phyloP scores from a whole-genome alignment of 1,284 basidiomycete genomes.

The Rhodotorula glutinis region DNA sequence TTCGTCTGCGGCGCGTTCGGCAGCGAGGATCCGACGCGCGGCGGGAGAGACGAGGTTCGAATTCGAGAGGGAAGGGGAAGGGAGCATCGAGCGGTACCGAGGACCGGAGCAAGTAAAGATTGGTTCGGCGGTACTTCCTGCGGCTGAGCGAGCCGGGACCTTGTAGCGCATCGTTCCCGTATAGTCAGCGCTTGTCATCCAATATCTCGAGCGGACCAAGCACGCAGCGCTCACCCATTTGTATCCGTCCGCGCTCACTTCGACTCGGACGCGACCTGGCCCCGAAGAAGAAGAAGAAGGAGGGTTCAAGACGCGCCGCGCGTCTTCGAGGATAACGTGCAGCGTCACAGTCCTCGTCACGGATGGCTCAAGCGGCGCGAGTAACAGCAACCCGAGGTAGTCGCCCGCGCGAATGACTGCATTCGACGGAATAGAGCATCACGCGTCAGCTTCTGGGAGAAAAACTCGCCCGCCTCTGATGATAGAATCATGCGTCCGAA shows the following conservation, averaged over 20 bases:
- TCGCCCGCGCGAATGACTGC: conserved; percentile 40
- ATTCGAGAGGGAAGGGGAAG: conserved; percentile 28
- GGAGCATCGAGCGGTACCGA: conserved; percentile 22
- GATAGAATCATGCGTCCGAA: too few species aligned
- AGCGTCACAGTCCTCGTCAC: conserved; percentile 18
- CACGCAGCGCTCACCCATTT: conserved; percentile 32
- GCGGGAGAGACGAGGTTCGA: conserved; percentile 21
- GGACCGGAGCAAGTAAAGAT: conserved; percentile 20
- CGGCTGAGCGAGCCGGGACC: background rate
- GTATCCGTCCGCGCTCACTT: conserved; percentile 39
- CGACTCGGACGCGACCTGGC: background rate
- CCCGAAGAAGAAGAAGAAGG: too few species aligned
- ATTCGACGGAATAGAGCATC: too few species aligned
- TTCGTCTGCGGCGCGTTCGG: background rate
- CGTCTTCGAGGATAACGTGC: conserved; percentile 36
- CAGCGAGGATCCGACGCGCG: conserved; percentile 2
- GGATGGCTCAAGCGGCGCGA: conserved; percentile 25
- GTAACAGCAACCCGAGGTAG: conserved; percentile 41
- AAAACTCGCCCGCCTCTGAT: too few species aligned
- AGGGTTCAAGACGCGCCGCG: conserved; percentile 6
- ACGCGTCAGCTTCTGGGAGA: too few species aligned
- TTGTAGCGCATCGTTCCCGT: too few species aligned
- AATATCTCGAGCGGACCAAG: background rate
- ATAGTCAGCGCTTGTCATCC: background rate
- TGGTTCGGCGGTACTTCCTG: background rate